Percentiles rank a stretch among this genome's conserved stretches.
Conservation (phyloP, 2,329 filamentous ascomycete genomes). For the Fusarium sp. region DNA sequence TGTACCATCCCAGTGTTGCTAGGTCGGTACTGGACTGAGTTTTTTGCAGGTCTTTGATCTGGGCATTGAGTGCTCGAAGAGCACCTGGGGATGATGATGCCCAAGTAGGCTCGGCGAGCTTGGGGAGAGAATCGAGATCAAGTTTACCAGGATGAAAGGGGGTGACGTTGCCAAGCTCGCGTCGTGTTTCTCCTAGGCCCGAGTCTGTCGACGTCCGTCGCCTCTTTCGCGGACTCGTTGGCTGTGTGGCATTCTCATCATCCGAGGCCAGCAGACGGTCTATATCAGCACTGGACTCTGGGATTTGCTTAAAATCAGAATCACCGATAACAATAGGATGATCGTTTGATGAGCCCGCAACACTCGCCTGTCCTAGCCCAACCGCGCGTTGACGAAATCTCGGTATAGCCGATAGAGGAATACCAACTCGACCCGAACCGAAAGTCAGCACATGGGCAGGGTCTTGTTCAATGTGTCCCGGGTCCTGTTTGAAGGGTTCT, state of each 20-base stretch:
- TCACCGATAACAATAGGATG: conserved; percentile 21
- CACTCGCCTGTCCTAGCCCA: background rate
- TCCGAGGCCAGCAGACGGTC: conserved; percentile 43
- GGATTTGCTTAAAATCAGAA: conserved; percentile 5
- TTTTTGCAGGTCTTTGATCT: conserved; percentile 74
- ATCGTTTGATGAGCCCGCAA: background rate
- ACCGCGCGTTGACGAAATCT: conserved; percentile 31
- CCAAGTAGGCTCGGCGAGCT: conserved; percentile 62
- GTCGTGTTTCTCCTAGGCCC: conserved; percentile 30
- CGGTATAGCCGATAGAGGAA: conserved; percentile 51
- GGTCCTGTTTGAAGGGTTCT: conserved; percentile 46
- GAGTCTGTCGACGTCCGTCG: conserved; percentile 41
- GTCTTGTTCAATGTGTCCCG: conserved; percentile 48
- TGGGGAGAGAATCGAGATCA: conserved; percentile 70
- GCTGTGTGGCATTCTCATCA: conserved; percentile 15
- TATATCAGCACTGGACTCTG: conserved; percentile 30
- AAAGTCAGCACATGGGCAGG: conserved; percentile 18
- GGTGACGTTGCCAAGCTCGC: conserved; percentile 38
- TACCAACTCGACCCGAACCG: conserved; percentile 3
- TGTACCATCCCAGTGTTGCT: conserved; percentile 85
- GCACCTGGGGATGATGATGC: conserved; percentile 48
- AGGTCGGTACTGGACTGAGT: conserved; percentile 72
- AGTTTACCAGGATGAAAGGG: conserved; percentile 76
- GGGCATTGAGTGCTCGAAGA: conserved; percentile 52
- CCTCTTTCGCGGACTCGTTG: conserved; percentile 35